phyloP scores from a whole-genome alignment of 257 asterid genomes.

The Cinchona pubescens region DNA sequence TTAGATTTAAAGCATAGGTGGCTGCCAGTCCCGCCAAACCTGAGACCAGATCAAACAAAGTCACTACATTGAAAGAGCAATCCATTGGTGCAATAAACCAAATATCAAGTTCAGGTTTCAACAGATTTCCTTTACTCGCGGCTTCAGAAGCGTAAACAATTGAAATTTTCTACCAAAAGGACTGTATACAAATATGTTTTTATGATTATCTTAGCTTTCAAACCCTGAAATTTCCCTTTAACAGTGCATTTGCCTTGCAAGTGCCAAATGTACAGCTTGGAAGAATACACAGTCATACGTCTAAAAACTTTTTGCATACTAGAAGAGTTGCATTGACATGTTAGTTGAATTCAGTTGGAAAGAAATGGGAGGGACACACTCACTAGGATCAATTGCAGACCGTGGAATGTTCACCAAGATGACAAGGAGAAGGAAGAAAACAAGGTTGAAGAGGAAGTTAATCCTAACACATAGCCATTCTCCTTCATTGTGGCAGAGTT shows the following conservation, averaged over 20 bases:
- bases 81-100: background rate
- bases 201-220: background rate
- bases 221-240: background rate
- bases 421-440: conserved; percentile 69
- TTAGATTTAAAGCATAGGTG: conserved; percentile 70
- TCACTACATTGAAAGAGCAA: background rate
- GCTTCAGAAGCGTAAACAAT: background rate
- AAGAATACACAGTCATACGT: background rate
- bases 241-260: no score
- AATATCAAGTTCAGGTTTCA: background rate
- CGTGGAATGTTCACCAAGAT: conserved; percentile 68
- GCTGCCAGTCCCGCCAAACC: conserved; percentile 89
- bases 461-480: conserved; percentile 85
- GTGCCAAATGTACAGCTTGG: background rate
- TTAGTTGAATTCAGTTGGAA: background rate
- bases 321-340: background rate
- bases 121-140: background rate
- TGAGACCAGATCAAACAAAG: conserved; percentile 23
- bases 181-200: background rate
- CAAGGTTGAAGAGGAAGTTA: conserved; percentile 79
- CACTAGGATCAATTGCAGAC: conserved; percentile 75
- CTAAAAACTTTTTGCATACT: background rate
- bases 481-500: conserved; percentile 76
- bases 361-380: conserved; percentile 24
- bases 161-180: background rate